Percentiles rank a stretch among this genome's conserved stretches.
phyloP scores from a whole-genome alignment of 192 early-diverging fungal genomes.

The Endogone sp. region DNA sequence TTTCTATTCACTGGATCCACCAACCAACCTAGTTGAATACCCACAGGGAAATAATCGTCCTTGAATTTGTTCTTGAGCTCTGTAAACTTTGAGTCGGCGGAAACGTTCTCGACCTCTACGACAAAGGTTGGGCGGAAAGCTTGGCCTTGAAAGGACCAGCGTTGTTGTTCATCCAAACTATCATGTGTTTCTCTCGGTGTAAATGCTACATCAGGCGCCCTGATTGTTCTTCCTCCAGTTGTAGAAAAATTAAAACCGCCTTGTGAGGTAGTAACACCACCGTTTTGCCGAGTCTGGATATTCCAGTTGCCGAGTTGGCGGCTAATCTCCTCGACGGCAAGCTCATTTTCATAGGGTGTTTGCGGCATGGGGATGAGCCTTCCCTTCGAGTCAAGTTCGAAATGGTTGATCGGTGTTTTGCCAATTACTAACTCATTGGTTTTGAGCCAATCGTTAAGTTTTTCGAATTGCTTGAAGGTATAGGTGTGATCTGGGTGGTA shows the following conservation, averaged over 20 bases:
- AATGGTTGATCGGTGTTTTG: slow-evolving; percentile 10
- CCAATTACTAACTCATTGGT: slow-evolving; percentile 8
- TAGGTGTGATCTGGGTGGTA: slow-evolving; percentile 12
- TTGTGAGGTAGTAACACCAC: slow-evolving; percentile 16
- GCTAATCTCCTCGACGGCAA: slow-evolving; percentile 13
- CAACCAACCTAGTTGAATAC: slow-evolving; percentile 1
- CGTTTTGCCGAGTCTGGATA: slow-evolving; percentile 7
- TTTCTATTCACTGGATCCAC: slow-evolving; percentile 5
- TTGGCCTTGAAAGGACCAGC: slow-evolving; percentile 8
- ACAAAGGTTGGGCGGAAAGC: slow-evolving; percentile 15
- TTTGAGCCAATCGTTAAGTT: slow-evolving; percentile 10
- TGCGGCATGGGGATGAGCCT: slow-evolving; percentile 13
- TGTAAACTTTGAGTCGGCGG: slow-evolving; percentile 1
- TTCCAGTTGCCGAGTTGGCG: slow-evolving; percentile 15
- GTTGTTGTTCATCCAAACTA: slow-evolving; percentile 5
- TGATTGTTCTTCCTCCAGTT: slow-evolving; percentile 10
- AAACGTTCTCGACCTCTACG: slow-evolving; percentile 9
- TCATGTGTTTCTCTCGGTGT: slow-evolving; percentile 1
- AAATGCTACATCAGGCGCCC: slow-evolving; percentile 2
- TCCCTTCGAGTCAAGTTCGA: slow-evolving; percentile 13
- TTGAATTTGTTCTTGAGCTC: slow-evolving; percentile 6
- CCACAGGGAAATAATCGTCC: slow-evolving; percentile 10
- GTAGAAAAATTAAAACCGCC: slow-evolving; percentile 14
- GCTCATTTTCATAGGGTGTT: slow-evolving; percentile 1
- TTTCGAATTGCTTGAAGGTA: slow-evolving; percentile 15